phyloP scores from a whole-genome alignment of 257 asterid genomes.

The Solanum pinnatisectum region DNA sequence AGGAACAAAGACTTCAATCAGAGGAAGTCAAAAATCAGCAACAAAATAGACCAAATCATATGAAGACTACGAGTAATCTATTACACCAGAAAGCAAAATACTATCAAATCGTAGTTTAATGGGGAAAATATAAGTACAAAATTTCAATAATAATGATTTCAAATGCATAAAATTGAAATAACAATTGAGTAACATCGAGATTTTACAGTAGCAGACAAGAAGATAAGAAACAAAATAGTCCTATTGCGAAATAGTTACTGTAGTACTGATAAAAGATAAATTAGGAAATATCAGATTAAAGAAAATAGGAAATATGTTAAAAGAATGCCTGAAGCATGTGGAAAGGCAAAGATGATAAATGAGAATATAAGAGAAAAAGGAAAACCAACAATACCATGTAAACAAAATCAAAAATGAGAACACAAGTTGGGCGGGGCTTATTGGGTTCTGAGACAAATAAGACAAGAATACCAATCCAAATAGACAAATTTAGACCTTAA shows the following conservation, averaged over 20 bases:
- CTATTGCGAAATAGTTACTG: background rate
- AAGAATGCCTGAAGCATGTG: background rate
- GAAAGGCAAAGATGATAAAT: background rate
- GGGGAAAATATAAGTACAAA: background rate
- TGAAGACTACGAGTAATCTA: background rate
- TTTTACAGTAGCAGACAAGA: background rate
- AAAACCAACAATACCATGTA: background rate
- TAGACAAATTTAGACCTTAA: background rate
- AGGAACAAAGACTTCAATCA: constrained; percentile 13
- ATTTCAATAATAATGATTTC: background rate
- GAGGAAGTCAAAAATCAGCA: background rate
- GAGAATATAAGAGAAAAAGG: background rate
- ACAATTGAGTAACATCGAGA: background rate
- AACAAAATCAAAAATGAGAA: background rate
- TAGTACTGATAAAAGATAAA: background rate
- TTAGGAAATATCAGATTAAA: background rate
- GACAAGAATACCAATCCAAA: background rate
- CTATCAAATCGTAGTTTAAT: background rate
- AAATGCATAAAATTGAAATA: background rate
- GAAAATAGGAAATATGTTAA: background rate
- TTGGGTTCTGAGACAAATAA: background rate
- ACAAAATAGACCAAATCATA: background rate
- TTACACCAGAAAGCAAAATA: background rate
- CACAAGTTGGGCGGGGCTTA: background rate
- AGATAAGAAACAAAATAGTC: background rate